These are phyloP conservation scores for Puya raimondii DNA, from an alignment of 176 grass and related monocot genomes.

Conservation along the genomic window DNA sequence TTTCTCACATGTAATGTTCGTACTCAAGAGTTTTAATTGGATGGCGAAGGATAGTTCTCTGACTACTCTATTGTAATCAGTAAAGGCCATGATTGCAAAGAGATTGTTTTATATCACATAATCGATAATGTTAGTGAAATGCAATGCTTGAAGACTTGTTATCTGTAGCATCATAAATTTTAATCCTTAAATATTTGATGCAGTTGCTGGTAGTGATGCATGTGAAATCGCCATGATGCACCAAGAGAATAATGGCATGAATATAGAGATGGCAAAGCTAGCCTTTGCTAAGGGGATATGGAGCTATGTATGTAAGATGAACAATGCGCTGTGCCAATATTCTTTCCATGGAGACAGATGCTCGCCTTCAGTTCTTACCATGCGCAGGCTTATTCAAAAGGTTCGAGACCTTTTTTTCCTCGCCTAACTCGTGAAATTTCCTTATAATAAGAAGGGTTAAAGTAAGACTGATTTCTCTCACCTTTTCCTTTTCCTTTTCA, in stretches of 20 bases:
- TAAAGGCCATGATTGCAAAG: no score
- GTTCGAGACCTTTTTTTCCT: conserved; percentile 28
- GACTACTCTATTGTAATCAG: neutral
- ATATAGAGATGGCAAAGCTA: conserved; percentile 88
- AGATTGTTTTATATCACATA: no score
- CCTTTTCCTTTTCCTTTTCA: neutral
- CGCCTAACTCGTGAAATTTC: neutral
- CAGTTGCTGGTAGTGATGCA: conserved; percentile 76
- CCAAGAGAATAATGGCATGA: conserved; percentile 87
- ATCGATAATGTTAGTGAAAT: no score
- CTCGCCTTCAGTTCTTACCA: conserved; percentile 43
- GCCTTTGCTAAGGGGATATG: conserved; percentile 96
- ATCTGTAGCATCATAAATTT: neutral
- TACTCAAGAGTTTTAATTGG: neutral
- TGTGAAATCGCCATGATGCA: conserved; percentile 84
- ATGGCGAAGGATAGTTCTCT: neutral
- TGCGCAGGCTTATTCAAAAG: conserved; percentile 70
- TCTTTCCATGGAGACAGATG: conserved; percentile 18
- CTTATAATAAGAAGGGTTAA: neutral
- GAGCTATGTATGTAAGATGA: conserved; percentile 94
- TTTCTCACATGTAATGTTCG: neutral
- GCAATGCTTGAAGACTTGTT: no score
- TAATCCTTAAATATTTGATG: conserved; percentile 17
- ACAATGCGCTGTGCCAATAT: conserved; percentile 72
- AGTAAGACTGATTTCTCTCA: neutral